Percentiles rank a stretch among this genome's conserved stretches.
phyloP scores from a whole-genome alignment of 139 green algal genomes.

The Haematococcus sp. region DNA sequence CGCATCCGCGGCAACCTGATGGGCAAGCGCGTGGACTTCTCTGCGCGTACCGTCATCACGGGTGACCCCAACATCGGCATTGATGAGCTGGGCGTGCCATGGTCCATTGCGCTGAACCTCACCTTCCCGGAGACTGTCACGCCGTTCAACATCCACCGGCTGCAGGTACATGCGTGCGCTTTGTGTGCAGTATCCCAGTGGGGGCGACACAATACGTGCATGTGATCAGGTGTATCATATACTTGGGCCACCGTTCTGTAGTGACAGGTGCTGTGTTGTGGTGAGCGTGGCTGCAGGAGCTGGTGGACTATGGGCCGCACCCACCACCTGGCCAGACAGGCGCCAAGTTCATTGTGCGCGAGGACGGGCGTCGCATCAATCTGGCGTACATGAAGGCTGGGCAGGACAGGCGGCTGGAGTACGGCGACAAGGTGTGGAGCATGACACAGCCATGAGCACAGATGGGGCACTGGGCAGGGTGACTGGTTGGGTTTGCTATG shows the following conservation, averaged over 20 bases:
- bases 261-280: too few relatives aligned
- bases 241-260: too few relatives aligned
- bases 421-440: constrained; percentile 45
- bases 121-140: constrained; percentile 96
- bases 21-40: constrained; percentile 99
- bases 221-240: too few relatives aligned
- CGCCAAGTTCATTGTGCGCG: constrained; percentile 94
- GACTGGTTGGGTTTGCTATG: too few relatives aligned
- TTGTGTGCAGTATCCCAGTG: not conserved
- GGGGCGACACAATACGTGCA: too few relatives aligned
- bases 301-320: constrained; percentile 95
- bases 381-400: constrained; percentile 73
- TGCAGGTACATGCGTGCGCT: not conserved
- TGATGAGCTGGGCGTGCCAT: constrained; percentile 97
- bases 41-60: constrained; percentile 95
- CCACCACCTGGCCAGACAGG: constrained; percentile 92
- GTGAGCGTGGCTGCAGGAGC: constrained; percentile 57
- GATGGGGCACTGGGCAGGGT: too few relatives aligned
- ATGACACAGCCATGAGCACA: too few relatives aligned
- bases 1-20: constrained; percentile 99
- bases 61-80: constrained; percentile 96
- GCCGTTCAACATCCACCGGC: constrained; percentile 73
- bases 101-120: constrained; percentile 96
- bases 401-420: constrained; percentile 39
- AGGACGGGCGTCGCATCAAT: constrained; percentile 93